Percentiles rank a stretch among this genome's conserved stretches.
Conservation (phyloP, 495 filamentous ascomycete species). For the Penicillium lagena region DNA sequence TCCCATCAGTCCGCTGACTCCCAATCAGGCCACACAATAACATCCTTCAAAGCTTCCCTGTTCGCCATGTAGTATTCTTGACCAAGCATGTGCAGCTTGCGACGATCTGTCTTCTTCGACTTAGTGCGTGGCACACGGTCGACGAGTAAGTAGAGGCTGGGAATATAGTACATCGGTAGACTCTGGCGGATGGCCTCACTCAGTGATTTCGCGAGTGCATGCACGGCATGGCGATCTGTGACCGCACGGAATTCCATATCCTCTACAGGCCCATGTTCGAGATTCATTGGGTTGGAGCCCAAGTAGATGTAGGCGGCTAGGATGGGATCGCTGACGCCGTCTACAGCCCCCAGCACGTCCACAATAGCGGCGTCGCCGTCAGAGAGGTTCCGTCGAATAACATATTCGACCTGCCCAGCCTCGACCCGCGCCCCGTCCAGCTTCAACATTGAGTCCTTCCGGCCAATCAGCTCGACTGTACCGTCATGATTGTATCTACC, state of each 20-base stretch:
- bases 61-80: constrained; percentile 13
- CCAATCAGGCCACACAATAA: constrained; percentile 13
- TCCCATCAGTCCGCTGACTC: not conserved
- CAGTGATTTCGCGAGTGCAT: constrained; percentile 1
- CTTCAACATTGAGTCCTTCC: constrained; percentile 76
- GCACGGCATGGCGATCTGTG: not conserved
- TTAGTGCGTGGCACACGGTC: constrained; percentile 31
- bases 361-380: constrained; percentile 14
- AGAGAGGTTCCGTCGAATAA: constrained; percentile 7
- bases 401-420: constrained; percentile 59
- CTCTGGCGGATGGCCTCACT: constrained; percentile 4
- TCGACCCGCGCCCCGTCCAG: constrained; percentile 73
- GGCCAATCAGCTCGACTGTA: constrained; percentile 66
- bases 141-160: constrained; percentile 17
- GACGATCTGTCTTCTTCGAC: constrained; percentile 39
- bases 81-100: constrained; percentile 17
- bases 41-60: constrained; percentile 8
- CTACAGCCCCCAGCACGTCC: constrained; percentile 16
- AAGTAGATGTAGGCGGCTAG: constrained; percentile 17
- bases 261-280: constrained; percentile 1
- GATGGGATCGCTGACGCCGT: constrained; percentile 15
- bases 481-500: constrained; percentile 66
- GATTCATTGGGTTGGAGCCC: constrained; percentile 8
- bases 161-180: constrained; percentile 18
- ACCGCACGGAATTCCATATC: constrained; percentile 14